phyloP scores from a whole-genome alignment of 108 stramenopile species.

The Epipyxis sp. region DNA sequence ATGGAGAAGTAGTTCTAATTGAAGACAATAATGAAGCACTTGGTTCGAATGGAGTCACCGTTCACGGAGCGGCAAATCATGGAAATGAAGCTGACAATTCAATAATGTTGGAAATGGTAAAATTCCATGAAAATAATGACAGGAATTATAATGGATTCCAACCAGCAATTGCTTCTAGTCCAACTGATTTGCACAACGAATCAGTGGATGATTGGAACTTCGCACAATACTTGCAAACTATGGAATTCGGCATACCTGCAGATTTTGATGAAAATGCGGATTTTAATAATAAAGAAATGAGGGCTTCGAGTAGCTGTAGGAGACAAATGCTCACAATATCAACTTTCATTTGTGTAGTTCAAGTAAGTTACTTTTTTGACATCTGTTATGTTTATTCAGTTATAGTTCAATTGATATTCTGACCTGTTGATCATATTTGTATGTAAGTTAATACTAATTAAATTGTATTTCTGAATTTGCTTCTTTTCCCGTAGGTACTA shows the following conservation, averaged over 20 bases:
- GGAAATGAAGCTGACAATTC: no score
- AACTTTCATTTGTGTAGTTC: slow-evolving; percentile 12
- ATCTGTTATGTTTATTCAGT: no score
- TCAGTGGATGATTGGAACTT: slow-evolving; percentile 11
- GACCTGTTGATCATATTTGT: no score
- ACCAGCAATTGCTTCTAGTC: neutral
- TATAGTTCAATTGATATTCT: no score
- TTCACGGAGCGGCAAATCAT: neutral
- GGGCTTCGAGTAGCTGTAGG: slow-evolving; percentile 9
- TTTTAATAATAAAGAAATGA: slow-evolving; percentile 5
- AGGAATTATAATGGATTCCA: no score
- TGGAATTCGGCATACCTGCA: slow-evolving; percentile 17
- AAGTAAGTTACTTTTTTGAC: neutral
- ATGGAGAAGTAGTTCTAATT: neutral
- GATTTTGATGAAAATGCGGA: neutral
- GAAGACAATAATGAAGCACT: neutral
- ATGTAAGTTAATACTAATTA: no score
- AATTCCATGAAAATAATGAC: no score
- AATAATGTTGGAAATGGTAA: no score
- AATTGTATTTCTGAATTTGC: no score
- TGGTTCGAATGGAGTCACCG: neutral
- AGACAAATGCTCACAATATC: slow-evolving; percentile 26
- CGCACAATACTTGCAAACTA: neutral
- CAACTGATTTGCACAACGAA: neutral
- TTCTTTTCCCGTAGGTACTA: neutral